Evolutionary conservation across 306 rosid genomes (phyloP).

Genomic region (Vigna angularis): DNA sequence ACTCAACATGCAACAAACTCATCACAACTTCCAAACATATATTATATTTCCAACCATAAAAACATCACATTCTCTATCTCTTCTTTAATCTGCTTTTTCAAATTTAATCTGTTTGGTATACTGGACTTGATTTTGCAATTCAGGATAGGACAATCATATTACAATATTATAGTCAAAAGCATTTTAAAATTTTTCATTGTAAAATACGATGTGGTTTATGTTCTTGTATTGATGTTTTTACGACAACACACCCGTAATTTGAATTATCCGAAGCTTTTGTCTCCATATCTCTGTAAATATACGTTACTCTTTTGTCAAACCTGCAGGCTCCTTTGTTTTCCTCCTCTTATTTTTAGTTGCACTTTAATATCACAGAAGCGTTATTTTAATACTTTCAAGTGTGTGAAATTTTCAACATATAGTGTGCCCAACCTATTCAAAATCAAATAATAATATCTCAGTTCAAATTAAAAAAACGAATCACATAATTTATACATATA

Average conservation of each 20-base stretch:
- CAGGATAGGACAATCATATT: slow-evolving; percentile 6
- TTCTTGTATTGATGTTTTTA: slow-evolving; percentile 17
- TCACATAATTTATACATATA: too few relatives aligned
- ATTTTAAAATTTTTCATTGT: slow-evolving; percentile 16
- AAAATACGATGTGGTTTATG: slow-evolving; percentile 37
- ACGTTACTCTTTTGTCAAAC: background rate
- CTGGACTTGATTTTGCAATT: background rate
- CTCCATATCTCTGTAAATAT: slow-evolving; percentile 1
- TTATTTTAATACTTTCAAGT: background rate
- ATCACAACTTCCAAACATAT: too few relatives aligned
- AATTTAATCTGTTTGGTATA: background rate
- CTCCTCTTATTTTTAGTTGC: background rate
- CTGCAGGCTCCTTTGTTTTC: slow-evolving; percentile 30
- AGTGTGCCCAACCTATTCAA: too few relatives aligned
- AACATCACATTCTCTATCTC: background rate
- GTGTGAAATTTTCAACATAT: background rate
- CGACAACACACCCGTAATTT: slow-evolving; percentile 12
- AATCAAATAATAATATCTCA: too few relatives aligned
- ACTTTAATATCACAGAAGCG: background rate
- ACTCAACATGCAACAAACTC: too few relatives aligned
- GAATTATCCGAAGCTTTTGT: slow-evolving; percentile 30
- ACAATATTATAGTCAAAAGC: background rate
- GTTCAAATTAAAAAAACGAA: too few relatives aligned
- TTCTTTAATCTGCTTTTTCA: background rate
- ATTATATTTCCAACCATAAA: background rate